A percentile compares a stretch with the other conserved stretches of the same genome.
phyloP scores from a whole-genome alignment of 2,329 filamentous ascomycete genomes.

The Biscogniauxia sp. region DNA sequence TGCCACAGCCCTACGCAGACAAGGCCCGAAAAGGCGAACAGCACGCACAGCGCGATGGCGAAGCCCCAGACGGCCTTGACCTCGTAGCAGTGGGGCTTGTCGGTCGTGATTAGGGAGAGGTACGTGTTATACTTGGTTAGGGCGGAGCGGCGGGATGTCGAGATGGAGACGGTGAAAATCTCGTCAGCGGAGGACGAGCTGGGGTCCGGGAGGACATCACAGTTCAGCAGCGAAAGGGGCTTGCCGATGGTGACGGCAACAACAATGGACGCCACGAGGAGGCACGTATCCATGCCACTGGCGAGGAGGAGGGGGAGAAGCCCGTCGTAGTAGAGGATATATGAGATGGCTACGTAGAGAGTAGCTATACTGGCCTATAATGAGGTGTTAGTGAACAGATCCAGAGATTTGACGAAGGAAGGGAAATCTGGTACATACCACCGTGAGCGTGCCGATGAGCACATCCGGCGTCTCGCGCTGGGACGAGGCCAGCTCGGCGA shows the following conservation, averaged over 20 bases:
- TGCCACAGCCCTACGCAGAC: constrained; percentile 62
- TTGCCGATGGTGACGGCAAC: constrained; percentile 75
- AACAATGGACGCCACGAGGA: constrained; percentile 76
- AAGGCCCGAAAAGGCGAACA: constrained; percentile 64
- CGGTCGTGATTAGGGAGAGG: constrained; percentile 49
- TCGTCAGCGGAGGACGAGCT: constrained; percentile 29
- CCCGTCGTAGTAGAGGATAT: constrained; percentile 77
- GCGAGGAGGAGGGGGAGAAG: constrained; percentile 73
- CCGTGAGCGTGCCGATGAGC: constrained; percentile 73
- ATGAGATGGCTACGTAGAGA: constrained; percentile 75
- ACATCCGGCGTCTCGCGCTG: constrained; percentile 67
- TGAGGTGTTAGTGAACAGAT: constrained; percentile 13
- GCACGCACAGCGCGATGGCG: constrained; percentile 71
- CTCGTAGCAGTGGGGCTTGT: constrained; percentile 70
- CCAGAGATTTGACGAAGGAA: not conserved
- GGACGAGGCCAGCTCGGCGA: constrained; percentile 68
- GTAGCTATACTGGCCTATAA: constrained; percentile 70
- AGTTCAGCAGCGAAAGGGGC: constrained; percentile 76
- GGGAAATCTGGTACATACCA: constrained; percentile 56
- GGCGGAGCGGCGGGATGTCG: constrained; percentile 16
- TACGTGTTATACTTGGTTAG: constrained; percentile 35
- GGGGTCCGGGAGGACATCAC: constrained; percentile 50
- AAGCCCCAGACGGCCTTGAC: constrained; percentile 88
- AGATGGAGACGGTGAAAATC: constrained; percentile 31
- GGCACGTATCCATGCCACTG: constrained; percentile 61